Base-by-base conservation (phyloP, 805 yeast genomes). In the Candida glaebosa region DNA sequence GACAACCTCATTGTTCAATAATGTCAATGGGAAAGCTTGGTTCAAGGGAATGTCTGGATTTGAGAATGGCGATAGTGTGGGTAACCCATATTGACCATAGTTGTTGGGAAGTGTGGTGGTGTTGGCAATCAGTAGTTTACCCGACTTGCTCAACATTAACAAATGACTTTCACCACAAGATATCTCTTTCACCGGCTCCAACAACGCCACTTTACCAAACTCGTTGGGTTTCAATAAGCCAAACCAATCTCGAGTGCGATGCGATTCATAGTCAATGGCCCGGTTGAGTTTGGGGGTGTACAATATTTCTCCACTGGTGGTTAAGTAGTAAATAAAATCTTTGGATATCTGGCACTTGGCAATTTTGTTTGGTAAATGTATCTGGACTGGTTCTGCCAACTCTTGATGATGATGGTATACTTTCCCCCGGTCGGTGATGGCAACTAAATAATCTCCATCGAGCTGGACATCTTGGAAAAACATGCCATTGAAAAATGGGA, bases 61-160 rank as follows among this genome's bases (percentile, higher is more conserved):
- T 3, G 60, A 78, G 53, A 80, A 80, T 42, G 86, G 90, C 1
- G 96, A 79, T 48, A 70, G 77, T 10, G 67, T 61, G 1, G 96
- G 93, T 12, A 87, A 60, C 15, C 97, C 98, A 61, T 76, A 87
- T 63, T 93, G 97, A 3, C 98, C 98, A 50, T 55, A 58, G 36
- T 73, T 72, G 4, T 68, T 61, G n/a, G 65, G 57, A 10, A 54
- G 49, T 2, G 61, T 46, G 1, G 84, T 84, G 0, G 95, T 80
- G 12, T 86, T 75, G 8, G 79, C 68, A 1, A 86, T 68, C 48
- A 73, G 83, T 0, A 86, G 81, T 25, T 78, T 69, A 1, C 90
- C 89, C 8, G 69, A 54, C 31, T 71, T 64, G 0, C 87, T 72
- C 30, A 85, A 57, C 3, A 84, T 56, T n/a, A 86, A 71, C 7